phyloP scores from a whole-genome alignment of 306 rosid genomes.

The Aeschynomene evenia region DNA sequence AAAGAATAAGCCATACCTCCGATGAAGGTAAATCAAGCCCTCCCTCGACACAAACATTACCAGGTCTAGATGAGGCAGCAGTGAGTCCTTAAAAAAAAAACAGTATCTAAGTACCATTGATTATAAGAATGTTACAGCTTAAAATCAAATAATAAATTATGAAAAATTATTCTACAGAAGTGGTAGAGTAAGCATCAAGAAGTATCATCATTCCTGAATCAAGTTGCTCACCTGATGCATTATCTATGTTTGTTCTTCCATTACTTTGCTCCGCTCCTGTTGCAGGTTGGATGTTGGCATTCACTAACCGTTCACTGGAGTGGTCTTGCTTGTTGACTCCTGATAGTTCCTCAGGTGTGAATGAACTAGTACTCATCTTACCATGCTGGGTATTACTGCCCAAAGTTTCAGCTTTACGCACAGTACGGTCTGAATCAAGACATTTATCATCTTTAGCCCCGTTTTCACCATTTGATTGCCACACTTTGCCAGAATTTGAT shows the following conservation, averaged over 20 bases:
- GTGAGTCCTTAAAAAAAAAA: constrained; percentile 53
- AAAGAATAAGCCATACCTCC: constrained; percentile 58
- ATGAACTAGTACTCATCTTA: constrained; percentile 47
- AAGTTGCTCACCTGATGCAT: constrained; percentile 65
- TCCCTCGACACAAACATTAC: constrained; percentile 55
- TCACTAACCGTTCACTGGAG: constrained; percentile 54
- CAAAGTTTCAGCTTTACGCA: constrained; percentile 50
- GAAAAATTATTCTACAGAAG: constrained; percentile 21
- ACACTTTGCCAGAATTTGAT: constrained; percentile 68
- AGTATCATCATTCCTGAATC: constrained; percentile 19
- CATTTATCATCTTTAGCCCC: constrained; percentile 65
- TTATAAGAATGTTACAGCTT: constrained; percentile 29
- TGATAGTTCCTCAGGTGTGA: constrained; percentile 63
- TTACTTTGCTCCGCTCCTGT: constrained; percentile 60
- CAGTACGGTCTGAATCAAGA: constrained; percentile 50
- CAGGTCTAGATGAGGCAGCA: constrained; percentile 56
- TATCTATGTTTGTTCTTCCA: constrained; percentile 61
- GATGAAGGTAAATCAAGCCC: constrained; percentile 65
- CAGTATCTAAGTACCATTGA: constrained; percentile 35
- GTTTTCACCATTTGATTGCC: constrained; percentile 64
- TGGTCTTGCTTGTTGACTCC: constrained; percentile 68
- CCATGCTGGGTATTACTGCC: constrained; percentile 46
- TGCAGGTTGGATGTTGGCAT: constrained; percentile 55
- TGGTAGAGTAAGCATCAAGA: constrained; percentile 16
- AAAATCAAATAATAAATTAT: constrained; percentile 18